These are phyloP conservation scores for Debaryomyces robertsiae DNA, from an alignment of 1,139 yeast species.

Conservation along the genomic window DNA sequence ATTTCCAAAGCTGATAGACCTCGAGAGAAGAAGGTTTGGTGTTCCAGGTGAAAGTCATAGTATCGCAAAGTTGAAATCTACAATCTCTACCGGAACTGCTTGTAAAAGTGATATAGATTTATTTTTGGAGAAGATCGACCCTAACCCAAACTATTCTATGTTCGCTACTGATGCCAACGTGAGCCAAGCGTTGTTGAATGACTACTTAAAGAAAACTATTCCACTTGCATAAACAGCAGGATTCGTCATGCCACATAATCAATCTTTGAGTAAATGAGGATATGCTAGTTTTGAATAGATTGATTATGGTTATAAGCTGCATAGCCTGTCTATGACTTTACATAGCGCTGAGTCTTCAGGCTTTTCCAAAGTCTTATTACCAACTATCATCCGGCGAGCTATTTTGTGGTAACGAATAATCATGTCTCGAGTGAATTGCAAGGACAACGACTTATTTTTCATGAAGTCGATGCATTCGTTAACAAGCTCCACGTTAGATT, in stretches of 20 bases:
- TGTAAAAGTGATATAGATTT: conserved; percentile 28
- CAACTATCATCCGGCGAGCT: conserved; percentile 21
- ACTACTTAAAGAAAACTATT: conserved; percentile 9
- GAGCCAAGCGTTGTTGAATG: neutral
- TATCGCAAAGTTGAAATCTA: conserved; percentile 8
- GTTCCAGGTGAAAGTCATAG: conserved; percentile 13
- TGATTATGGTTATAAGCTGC: conserved; percentile 12
- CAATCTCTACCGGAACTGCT: conserved; percentile 12
- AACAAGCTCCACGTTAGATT: conserved; percentile 20
- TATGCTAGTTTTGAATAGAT: conserved; percentile 1
- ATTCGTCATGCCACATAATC: neutral
- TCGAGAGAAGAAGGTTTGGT: conserved; percentile 24
- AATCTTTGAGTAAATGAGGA: too few species aligned
- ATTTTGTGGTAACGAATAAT: conserved; percentile 22
- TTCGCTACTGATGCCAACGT: neutral
- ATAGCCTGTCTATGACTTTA: conserved; percentile 17
- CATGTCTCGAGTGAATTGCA: conserved; percentile 25
- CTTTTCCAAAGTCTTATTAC: conserved; percentile 9
- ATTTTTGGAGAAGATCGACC: conserved; percentile 17
- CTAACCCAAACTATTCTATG: neutral
- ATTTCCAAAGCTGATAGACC: conserved; percentile 26
- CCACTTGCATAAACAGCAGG: conserved; percentile 15
- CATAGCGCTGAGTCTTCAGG: conserved; percentile 12
- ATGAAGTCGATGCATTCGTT: conserved; percentile 26
- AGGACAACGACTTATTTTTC: conserved; percentile 22